Base-by-base conservation (phyloP, 2,329 filamentous ascomycete species). In the Penicillium sp. region DNA sequence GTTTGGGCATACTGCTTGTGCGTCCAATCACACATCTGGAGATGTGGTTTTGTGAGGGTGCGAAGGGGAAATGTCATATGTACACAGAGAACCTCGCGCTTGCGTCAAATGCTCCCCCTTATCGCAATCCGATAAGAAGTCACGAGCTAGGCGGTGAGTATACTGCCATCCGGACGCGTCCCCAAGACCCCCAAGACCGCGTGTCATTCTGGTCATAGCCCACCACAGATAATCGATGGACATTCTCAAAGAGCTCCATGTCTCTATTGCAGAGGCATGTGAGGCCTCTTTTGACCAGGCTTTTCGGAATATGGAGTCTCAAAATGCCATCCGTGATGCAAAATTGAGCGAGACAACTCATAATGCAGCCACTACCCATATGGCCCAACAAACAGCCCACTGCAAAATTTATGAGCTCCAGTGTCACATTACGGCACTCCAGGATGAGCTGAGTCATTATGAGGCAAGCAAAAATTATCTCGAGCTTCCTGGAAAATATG, bases 1-100 rank as follows among this genome's bases (percentile, higher is more conserved):
- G 61, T 47, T 68, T 68, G 10, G 56, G 43, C 63, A 68, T 66
- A n/a, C 41, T 60, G 45, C 17, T 18, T 14, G 11, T 6, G 6
- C 6, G 25, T 21, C 9, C 9, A 16, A 14, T 9, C 8, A 15
- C 10, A 4, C 14, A 29, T 31, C 15, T 19, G 14, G 7, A 27
- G 15, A 31, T 7, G 14, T 20, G 23, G 20, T 7, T 2, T 33
- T 25, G 13, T 10, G 33, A 14, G 16, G 11, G 27, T 17, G 21
- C 25, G 14, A 27, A 27, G 25, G 7, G 25, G 10, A n/a, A n/a
- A n/a, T n/a, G 35, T 42, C 25, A n/a, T 27, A n/a, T n/a, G 35
- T 42, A 38, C 29, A 41, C 20, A 36, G 30, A 27, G 37, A 45
- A 36, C 13, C 25, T 27, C 27, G 13, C 21, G 10, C 7, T 32